Evolutionary conservation across 108 stramenopile genomes (phyloP).

Genomic region (Pseudonitzschia pungens): DNA sequence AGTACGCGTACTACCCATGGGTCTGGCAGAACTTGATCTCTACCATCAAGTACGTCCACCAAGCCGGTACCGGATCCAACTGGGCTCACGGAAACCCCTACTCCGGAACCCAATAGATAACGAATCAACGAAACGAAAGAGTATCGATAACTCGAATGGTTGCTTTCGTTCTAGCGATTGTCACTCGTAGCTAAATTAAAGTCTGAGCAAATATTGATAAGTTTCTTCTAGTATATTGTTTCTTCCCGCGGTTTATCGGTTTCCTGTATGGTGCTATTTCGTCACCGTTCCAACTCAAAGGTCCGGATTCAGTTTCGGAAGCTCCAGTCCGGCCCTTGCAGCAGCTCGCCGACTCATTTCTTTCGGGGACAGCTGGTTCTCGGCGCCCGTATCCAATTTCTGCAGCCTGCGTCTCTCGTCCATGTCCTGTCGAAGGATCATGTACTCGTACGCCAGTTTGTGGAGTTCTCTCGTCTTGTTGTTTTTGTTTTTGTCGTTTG

Average conservation of each 20-base stretch:
- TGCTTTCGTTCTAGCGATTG: too few species aligned
- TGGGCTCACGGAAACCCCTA: constrained; percentile 47
- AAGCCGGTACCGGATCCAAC: constrained; percentile 65
- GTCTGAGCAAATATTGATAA: too few species aligned
- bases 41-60: constrained; percentile 81
- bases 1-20: constrained; percentile 91
- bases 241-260: too few species aligned
- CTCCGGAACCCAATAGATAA: constrained; percentile 17
- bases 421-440: constrained; percentile 54
- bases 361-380: constrained; percentile 61
- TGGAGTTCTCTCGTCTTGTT: background rate
- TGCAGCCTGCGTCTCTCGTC: constrained; percentile 61
- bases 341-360: constrained; percentile 81
- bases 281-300: constrained; percentile 9
- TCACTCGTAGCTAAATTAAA: too few species aligned
- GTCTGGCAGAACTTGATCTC: constrained; percentile 75
- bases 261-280: too few species aligned
- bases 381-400: constrained; percentile 75
- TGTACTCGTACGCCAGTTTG: constrained; percentile 59
- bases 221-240: background rate
- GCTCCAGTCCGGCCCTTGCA: constrained; percentile 70
- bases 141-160: too few species aligned
- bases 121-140: background rate
- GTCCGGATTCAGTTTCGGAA: constrained; percentile 55
- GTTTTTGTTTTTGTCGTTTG: background rate